Percentiles rank a stretch among this genome's conserved stretches.
Conservation (phyloP, 139 green algal genomes). For the Nannochloris sp. region DNA sequence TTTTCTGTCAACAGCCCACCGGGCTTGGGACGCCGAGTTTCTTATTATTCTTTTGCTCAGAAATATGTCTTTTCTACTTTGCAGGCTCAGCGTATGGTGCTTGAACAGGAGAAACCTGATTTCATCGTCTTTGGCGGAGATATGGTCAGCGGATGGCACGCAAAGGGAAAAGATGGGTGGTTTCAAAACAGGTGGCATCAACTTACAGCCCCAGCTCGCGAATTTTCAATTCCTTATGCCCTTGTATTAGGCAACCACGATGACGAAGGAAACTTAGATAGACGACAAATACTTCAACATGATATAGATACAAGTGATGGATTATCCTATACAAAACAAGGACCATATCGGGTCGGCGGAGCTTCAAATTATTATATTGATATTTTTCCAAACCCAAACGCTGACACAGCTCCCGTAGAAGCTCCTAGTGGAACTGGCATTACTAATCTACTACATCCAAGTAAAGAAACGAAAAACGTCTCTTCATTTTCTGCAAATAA, state of each 20-base stretch:
- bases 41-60: background rate
- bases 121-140: constrained; percentile 32
- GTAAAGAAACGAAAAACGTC: too few relatives aligned
- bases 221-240: constrained; percentile 13
- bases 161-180: constrained; percentile 14
- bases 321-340: constrained; percentile 16
- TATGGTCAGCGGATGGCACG: constrained; percentile 25
- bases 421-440: too few relatives aligned
- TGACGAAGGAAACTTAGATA: constrained; percentile 25
- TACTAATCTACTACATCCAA: too few relatives aligned
- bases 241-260: constrained; percentile 35
- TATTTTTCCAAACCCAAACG: constrained; percentile 10
- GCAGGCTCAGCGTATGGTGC: background rate
- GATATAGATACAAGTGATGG: background rate
- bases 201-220: constrained; percentile 8
- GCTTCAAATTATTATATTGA: constrained; percentile 37
- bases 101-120: constrained; percentile 18
- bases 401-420: too few relatives aligned
- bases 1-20: background rate
- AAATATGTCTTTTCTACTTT: background rate
- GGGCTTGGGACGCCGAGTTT: too few relatives aligned
- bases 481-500: too few relatives aligned
- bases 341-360: background rate
- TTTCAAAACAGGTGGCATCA: constrained; percentile 16
- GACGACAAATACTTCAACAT: constrained; percentile 15